Conservation (phyloP, 805 yeast species). For the Wickerhamiella siamensis region DNA sequence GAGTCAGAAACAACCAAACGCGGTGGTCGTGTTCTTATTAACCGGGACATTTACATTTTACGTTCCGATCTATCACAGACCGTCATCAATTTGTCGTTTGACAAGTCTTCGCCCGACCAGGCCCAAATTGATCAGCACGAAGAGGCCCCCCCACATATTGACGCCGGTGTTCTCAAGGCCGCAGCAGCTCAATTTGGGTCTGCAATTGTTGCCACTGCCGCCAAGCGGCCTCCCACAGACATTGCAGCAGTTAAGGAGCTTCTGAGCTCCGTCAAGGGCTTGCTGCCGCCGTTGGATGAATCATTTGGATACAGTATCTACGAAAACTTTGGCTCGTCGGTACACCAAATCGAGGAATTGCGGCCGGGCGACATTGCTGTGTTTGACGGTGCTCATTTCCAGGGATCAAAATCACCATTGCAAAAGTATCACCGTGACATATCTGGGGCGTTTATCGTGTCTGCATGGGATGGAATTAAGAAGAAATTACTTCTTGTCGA, state of each 20-base stretch:
- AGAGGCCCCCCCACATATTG: slow-evolving; percentile 9
- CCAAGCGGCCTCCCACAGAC: neutral
- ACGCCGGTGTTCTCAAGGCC: slow-evolving; percentile 36
- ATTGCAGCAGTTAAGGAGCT: neutral
- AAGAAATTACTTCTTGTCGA: slow-evolving; percentile 26
- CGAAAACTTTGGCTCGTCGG: slow-evolving; percentile 36
- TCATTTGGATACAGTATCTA: slow-evolving; percentile 29
- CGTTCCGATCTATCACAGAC: slow-evolving; percentile 61
- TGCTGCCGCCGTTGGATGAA: slow-evolving; percentile 45
- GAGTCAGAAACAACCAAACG: slow-evolving; percentile 41
- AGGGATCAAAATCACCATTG: slow-evolving; percentile 41
- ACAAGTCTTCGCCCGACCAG: slow-evolving; percentile 17
- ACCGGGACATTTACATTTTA: slow-evolving; percentile 56
- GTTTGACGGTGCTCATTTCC: slow-evolving; percentile 60
- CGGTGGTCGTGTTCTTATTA: slow-evolving; percentile 34
- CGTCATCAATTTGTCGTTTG: slow-evolving; percentile 43
- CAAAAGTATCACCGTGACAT: slow-evolving; percentile 43
- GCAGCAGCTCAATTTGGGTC: slow-evolving; percentile 40
- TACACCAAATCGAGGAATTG: slow-evolving; percentile 44
- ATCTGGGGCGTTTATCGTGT: slow-evolving; percentile 49
- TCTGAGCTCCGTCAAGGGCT: slow-evolving; percentile 20
- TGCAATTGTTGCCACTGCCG: slow-evolving; percentile 31
- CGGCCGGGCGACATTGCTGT: slow-evolving; percentile 77
- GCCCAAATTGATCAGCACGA: neutral
- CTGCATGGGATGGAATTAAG: slow-evolving; percentile 62